These are phyloP conservation scores for Cynanchum wilfordii DNA, from an alignment of 257 asterid genomes.

Conservation along the genomic window DNA sequence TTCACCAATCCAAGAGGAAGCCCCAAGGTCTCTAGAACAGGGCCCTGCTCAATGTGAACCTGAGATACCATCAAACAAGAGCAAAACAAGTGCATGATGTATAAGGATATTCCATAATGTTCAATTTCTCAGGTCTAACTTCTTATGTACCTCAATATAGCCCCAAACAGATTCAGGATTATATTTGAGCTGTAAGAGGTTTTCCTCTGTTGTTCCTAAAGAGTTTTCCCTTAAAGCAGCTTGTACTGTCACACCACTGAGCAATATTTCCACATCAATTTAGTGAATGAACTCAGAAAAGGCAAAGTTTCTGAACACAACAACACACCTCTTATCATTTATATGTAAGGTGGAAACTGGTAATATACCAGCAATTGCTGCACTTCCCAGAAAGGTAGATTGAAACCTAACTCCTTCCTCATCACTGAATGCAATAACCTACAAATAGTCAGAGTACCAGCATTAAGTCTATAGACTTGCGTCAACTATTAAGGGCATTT, in stretches of 20 bases:
- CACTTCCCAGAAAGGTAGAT: slow-evolving; percentile 96
- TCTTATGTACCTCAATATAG: slow-evolving; percentile 65
- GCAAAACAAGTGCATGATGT: slow-evolving; percentile 11
- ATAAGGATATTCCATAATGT: not conserved
- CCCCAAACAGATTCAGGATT: slow-evolving; percentile 82
- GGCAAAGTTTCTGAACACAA: slow-evolving; percentile 23
- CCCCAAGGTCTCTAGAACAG: slow-evolving; percentile 82
- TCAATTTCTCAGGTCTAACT: not conserved
- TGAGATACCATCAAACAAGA: slow-evolving; percentile 29
- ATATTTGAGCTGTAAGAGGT: slow-evolving; percentile 77
- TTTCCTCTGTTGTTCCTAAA: slow-evolving; percentile 58
- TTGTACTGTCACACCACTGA: slow-evolving; percentile 96
- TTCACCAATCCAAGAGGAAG: slow-evolving; percentile 86
- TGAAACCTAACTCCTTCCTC: slow-evolving; percentile 99
- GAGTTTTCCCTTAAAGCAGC: slow-evolving; percentile 69
- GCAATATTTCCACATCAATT: slow-evolving; percentile 31
- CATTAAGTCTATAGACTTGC: not conserved
- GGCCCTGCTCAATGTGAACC: slow-evolving; percentile 99
- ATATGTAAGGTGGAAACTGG: slow-evolving; percentile 61
- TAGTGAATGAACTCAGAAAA: slow-evolving; percentile 18
- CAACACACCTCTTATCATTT: slow-evolving; percentile 77
- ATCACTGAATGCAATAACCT: slow-evolving; percentile 95
- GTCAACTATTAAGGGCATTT: not conserved
- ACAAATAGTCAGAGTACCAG: slow-evolving; percentile 8
- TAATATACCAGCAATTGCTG: slow-evolving; percentile 93